These are phyloP conservation scores for Hygrophorus russula DNA, from an alignment of 768 basidiomycete species.

Conservation along the genomic window DNA sequence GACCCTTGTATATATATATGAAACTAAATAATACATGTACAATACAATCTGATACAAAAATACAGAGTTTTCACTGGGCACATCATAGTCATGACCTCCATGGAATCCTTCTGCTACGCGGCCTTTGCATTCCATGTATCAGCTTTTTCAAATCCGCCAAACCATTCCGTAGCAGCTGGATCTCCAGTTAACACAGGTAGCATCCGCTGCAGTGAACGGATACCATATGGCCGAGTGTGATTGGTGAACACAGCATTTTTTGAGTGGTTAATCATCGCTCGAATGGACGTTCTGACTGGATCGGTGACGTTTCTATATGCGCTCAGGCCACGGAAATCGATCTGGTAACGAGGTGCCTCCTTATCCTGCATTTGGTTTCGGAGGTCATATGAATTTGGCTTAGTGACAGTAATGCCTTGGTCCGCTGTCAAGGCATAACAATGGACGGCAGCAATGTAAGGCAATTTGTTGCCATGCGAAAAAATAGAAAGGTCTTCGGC, in stretches of 20 bases:
- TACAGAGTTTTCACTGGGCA: too few relatives aligned
- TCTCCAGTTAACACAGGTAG: background rate
- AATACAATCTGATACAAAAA: too few relatives aligned
- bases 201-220: background rate
- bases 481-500: background rate
- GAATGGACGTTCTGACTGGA: background rate
- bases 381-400: background rate
- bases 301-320: background rate
- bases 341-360: constrained; percentile 1
- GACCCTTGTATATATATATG: too few relatives aligned
- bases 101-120: background rate
- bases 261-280: background rate
- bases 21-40: too few relatives aligned
- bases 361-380: background rate
- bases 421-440: constrained; percentile 8
- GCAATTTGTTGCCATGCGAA: constrained; percentile 4
- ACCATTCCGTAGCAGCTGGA: background rate
- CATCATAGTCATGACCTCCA: too few relatives aligned
- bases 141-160: background rate
- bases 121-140: background rate
- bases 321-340: background rate
- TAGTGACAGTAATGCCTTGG: background rate
- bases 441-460: constrained; percentile 11
- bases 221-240: background rate
- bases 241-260: background rate